Conservation (phyloP, 768 basidiomycete genomes). For the Dacryopinax spathularia region DNA sequence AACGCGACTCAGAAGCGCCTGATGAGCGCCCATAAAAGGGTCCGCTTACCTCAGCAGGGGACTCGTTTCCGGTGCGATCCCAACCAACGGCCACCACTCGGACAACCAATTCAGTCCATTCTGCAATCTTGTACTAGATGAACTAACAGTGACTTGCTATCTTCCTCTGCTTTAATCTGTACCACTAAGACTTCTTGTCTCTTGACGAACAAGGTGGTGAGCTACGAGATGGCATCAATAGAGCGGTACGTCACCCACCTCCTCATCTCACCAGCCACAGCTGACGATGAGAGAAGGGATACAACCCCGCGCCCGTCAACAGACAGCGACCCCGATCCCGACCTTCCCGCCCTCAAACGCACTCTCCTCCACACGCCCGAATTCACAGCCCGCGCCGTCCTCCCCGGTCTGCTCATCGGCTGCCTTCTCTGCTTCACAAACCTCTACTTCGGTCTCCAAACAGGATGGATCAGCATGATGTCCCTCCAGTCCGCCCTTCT, state of each 20-base stretch:
- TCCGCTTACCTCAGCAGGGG: background rate
- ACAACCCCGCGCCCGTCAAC: background rate
- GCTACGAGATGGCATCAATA: background rate
- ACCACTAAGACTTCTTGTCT: too few species aligned
- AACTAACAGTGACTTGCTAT: too few species aligned
- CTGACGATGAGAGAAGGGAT: background rate
- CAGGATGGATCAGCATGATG: slow-evolving; percentile 92
- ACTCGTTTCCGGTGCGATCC: too few species aligned
- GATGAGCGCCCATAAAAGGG: background rate
- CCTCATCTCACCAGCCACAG: background rate
- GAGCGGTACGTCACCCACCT: background rate
- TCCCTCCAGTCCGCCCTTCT: slow-evolving; percentile 87
- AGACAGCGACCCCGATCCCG: background rate
- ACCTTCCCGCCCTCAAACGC: background rate
- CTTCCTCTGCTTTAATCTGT: too few species aligned
- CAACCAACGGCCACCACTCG: too few species aligned
- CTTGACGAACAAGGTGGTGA: background rate
- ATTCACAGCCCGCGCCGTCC: slow-evolving; percentile 37
- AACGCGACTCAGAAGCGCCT: too few species aligned
- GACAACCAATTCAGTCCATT: too few species aligned
- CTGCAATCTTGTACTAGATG: too few species aligned
- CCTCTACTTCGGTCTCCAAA: slow-evolving; percentile 73
- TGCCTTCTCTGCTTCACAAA: slow-evolving; percentile 86
- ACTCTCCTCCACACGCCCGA: background rate
- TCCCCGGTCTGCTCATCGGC: slow-evolving; percentile 69